These are phyloP conservation scores for Trichosanthes cucumerina DNA, from an alignment of 306 rosid genomes.

Conservation along the genomic window DNA sequence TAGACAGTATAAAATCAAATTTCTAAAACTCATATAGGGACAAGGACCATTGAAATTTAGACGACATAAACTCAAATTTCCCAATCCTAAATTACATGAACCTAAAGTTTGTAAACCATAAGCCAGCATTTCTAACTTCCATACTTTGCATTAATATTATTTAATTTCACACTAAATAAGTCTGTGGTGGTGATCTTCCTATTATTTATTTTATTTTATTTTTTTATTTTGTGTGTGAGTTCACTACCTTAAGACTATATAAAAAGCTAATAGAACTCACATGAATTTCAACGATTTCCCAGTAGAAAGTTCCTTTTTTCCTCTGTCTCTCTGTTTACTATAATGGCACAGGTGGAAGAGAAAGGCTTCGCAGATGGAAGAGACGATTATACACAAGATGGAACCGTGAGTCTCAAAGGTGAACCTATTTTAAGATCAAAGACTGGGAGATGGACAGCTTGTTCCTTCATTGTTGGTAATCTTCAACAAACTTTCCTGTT, in stretches of 20 bases:
- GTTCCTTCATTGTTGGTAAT: slow-evolving; percentile 28
- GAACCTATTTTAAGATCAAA: slow-evolving; percentile 25
- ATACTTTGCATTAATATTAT: background rate
- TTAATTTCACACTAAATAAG: background rate
- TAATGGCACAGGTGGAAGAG: slow-evolving; percentile 19
- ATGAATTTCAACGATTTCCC: slow-evolving; percentile 6
- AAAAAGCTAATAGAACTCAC: slow-evolving; percentile 4
- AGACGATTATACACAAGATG: slow-evolving; percentile 24
- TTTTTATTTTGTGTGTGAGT: background rate
- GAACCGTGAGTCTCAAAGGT: slow-evolving; percentile 30
- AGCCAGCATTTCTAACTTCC: background rate
- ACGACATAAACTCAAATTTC: background rate
- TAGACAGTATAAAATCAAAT: background rate
- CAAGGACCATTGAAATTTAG: background rate
- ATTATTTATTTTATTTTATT: background rate
- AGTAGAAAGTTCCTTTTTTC: background rate
- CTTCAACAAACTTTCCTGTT: background rate
- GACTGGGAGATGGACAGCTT: slow-evolving; percentile 30
- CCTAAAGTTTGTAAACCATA: background rate
- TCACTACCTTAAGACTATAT: background rate
- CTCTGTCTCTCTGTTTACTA: background rate
- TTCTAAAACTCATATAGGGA: background rate
- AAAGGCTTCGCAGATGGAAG: slow-evolving; percentile 8
- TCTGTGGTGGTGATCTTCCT: background rate
- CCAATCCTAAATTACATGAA: background rate